Evolutionary conservation across 495 filamentous ascomycete species (phyloP).

Genomic region (Ramalina peruviana): DNA sequence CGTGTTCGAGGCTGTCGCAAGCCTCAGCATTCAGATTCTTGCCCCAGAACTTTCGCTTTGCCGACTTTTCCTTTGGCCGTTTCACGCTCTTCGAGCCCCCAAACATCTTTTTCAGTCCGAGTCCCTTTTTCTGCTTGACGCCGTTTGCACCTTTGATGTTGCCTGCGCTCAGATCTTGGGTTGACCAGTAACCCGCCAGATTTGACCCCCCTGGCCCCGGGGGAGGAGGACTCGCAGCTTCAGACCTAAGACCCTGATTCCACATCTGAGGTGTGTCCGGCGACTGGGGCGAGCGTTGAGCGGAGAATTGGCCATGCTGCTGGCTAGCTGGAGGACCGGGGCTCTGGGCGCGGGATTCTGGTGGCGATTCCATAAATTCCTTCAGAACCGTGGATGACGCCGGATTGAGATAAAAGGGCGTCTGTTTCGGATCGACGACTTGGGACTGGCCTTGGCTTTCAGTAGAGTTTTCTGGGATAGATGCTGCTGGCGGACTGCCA

Average conservation of each 20-base stretch:
- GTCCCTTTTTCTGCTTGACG: constrained; percentile 5
- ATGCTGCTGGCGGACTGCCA: not conserved
- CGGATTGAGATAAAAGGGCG: constrained; percentile 16
- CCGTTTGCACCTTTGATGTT: not conserved
- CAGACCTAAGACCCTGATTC: not conserved
- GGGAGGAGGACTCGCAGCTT: constrained; percentile 1
- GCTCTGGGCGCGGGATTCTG: constrained; percentile 8
- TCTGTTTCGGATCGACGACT: constrained; percentile 11
- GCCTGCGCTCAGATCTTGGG: not conserved
- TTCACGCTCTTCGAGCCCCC: constrained; percentile 5
- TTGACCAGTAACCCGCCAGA: constrained; percentile 1
- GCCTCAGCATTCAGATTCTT: not conserved
- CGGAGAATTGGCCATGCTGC: not conserved
- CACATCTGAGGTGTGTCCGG: not conserved
- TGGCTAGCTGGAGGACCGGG: not conserved
- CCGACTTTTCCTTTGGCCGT: constrained; percentile 5
- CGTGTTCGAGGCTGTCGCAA: not conserved
- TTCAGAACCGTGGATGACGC: constrained; percentile 15
- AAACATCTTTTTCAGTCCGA: constrained; percentile 15
- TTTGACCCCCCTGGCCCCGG: constrained; percentile 3
- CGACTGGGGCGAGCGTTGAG: not conserved
- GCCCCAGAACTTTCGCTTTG: constrained; percentile 1
- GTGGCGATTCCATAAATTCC: constrained; percentile 15
- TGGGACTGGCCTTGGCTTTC: constrained; percentile 4
- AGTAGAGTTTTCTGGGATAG: not conserved